phyloP scores from a whole-genome alignment of 176 grass and related monocot genomes.

The Carex pumila region DNA sequence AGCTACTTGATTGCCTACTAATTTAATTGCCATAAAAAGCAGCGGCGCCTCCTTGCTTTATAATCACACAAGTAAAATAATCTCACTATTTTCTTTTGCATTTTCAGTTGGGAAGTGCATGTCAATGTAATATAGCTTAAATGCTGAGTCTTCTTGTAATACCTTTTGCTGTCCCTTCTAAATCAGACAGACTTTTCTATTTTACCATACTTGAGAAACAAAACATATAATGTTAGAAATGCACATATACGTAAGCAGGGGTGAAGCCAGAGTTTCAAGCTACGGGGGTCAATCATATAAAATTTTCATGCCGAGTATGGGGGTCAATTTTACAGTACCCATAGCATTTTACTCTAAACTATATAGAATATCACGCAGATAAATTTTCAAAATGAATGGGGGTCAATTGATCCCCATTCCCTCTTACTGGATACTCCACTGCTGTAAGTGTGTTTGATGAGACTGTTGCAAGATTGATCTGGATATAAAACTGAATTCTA shows the following conservation, averaged over 20 bases:
- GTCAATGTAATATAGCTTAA: not conserved
- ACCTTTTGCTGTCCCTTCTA: not conserved
- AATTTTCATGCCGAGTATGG: no score
- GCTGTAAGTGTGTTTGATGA: not conserved
- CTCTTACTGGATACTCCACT: no score
- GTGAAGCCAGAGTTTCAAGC: no score
- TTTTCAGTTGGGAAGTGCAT: not conserved
- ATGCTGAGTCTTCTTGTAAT: not conserved
- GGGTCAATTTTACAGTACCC: no score
- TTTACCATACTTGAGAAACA: not conserved
- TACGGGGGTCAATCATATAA: no score
- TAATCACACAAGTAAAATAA: not conserved
- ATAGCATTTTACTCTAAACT: no score
- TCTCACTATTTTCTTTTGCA: not conserved
- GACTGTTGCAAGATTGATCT: not conserved
- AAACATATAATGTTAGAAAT: not conserved
- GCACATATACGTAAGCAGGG: not conserved
- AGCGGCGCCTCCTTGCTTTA: not conserved
- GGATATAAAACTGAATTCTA: not conserved
- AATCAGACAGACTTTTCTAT: not conserved
- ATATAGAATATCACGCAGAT: no score
- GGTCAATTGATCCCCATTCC: no score
- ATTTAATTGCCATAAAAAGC: not conserved
- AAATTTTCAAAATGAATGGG: no score
- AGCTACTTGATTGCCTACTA: not conserved